Evolutionary conservation across 2,329 filamentous ascomycete genomes (phyloP), one percentile per base, ranked within the genome.

Genomic region (Colletotrichum graminicola): DNA sequence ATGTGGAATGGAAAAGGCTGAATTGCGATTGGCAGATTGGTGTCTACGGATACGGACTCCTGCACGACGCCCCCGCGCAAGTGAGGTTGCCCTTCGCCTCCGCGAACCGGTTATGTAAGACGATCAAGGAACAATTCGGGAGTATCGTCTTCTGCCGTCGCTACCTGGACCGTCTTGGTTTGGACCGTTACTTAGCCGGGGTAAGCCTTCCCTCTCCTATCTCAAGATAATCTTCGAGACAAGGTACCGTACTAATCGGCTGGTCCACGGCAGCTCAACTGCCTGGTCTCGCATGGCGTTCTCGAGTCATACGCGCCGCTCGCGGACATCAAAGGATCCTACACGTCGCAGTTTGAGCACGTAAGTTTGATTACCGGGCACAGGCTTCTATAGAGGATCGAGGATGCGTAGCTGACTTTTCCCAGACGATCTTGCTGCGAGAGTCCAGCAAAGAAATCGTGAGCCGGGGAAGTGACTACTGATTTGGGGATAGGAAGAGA

Each of bases 311-410:
- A 91, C 75, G 79, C 80, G 18, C 90, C 89, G 1, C 80, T 92
- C 34, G 80, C 84, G 43, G 90, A 92, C 74, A 77, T 88, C 52
- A 82, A 85, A 73, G 89, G 89, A 2, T 90, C 89, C 1, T 91
- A 90, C 76, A 85, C 87, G 6, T 90, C 90, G 12, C 90, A 92
- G 75, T 91, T 88, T 76, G 90, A 92, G 80, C 90, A 86, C 77
- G 82, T 84, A 75, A 65, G 73, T 72, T 29, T 39, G 4, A 1
- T 21, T 6, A 18, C 10, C 2, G 1, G 1, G 1, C 11, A 14
- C n/a, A 16, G 14, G 14, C 16, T 47, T 54, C 41, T 16, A 55
- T 23, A 4, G 29, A n/a, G 29, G n/a, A 29, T 11, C 18, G 3
- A 21, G 62, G 12, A 43, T 26, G 8, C 6, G 10, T 4, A 62